These are phyloP conservation scores for Mucor velutinosus DNA, from an alignment of 371 early-diverging fungal genomes.

Conservation along the genomic window DNA sequence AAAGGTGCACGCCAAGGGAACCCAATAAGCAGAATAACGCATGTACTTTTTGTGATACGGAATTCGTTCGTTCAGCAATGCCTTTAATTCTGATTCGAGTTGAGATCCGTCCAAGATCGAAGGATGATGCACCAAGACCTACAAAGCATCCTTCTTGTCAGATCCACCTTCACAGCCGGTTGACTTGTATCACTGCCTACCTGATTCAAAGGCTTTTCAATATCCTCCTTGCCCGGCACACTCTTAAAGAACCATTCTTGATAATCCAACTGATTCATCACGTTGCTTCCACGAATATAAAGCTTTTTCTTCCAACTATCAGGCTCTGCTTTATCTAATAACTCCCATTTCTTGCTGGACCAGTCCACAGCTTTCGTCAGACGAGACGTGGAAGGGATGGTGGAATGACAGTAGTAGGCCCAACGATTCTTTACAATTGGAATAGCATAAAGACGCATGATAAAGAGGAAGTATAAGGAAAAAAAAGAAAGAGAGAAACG, in stretches of 20 bases:
- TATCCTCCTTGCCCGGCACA: slow-evolving; percentile 62
- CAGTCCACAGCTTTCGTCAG: slow-evolving; percentile 56
- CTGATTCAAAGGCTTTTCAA: slow-evolving; percentile 38
- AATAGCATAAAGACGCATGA: slow-evolving; percentile 48
- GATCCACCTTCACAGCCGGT: background rate
- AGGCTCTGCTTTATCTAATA: slow-evolving; percentile 46
- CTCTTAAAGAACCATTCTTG: slow-evolving; percentile 81
- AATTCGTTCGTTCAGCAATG: slow-evolving; percentile 48
- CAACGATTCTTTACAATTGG: slow-evolving; percentile 49
- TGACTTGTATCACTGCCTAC: slow-evolving; percentile 25
- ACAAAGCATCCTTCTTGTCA: background rate
- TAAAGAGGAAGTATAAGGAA: background rate
- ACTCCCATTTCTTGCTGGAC: slow-evolving; percentile 69
- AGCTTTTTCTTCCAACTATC: slow-evolving; percentile 63
- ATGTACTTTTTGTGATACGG: slow-evolving; percentile 77
- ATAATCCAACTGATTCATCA: slow-evolving; percentile 77
- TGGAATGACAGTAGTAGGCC: slow-evolving; percentile 59
- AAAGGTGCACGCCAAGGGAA: slow-evolving; percentile 75
- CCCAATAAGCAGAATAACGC: slow-evolving; percentile 67
- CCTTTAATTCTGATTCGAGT: slow-evolving; percentile 50
- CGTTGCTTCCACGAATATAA: slow-evolving; percentile 59
- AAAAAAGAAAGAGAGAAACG: background rate
- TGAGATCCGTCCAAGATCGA: slow-evolving; percentile 32
- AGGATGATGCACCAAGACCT: slow-evolving; percentile 56
- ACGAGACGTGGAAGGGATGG: slow-evolving; percentile 42